These are phyloP conservation scores for Otatea glauca DNA, from an alignment of 176 grass and related monocot species.

Conservation along the genomic window DNA sequence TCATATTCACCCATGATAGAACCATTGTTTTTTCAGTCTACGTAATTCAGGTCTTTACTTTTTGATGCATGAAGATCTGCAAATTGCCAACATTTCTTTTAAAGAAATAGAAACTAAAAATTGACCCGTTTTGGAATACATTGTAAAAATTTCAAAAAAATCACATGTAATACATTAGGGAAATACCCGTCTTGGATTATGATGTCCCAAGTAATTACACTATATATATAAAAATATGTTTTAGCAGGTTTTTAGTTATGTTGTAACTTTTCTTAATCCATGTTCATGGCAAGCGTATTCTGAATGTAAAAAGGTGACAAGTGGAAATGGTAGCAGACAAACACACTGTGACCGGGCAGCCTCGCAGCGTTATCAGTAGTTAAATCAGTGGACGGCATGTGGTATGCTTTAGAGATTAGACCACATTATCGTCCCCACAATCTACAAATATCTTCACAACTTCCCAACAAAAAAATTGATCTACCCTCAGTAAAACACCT, in stretches of 20 bases:
- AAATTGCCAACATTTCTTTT: no score
- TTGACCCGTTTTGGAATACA: no score
- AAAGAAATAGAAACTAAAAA: no score
- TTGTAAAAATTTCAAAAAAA: no score
- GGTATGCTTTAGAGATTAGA: conserved; percentile 32
- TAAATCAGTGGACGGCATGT: conserved; percentile 29
- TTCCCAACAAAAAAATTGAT: conserved; percentile 7
- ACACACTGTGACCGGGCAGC: neutral
- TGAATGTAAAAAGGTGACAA: neutral
- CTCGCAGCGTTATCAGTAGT: neutral
- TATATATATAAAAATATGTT: neutral
- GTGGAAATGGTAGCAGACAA: neutral
- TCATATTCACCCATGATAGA: no score
- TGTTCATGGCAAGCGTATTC: neutral
- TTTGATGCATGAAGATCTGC: no score
- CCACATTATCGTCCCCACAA: conserved; percentile 4
- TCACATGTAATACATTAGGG: no score
- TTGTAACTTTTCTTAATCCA: neutral
- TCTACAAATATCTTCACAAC: conserved; percentile 24
- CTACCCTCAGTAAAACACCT: neutral
- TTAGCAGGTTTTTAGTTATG: neutral
- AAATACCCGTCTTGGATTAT: no score
- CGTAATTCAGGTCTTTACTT: no score
- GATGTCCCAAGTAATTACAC: no score
- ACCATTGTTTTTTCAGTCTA: no score